Conservation (phyloP, 2,329 filamentous ascomycete species). For the Rosellinia necatrix region DNA sequence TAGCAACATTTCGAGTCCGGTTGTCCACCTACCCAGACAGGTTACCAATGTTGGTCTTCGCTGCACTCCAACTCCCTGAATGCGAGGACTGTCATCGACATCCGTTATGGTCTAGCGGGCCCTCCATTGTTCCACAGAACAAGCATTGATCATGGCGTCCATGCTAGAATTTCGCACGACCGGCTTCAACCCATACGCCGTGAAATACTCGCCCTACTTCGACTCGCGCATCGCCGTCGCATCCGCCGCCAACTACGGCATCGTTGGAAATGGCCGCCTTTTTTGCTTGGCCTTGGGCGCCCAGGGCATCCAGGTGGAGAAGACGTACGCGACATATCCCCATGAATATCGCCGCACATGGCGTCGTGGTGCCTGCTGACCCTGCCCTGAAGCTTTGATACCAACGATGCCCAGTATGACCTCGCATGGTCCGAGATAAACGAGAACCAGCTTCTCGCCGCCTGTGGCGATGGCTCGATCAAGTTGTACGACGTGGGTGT, state of each 20-base stretch:
- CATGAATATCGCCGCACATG: not conserved
- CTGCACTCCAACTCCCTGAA: not conserved
- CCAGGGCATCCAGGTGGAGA: conserved; percentile 81
- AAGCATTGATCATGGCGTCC: conserved; percentile 43
- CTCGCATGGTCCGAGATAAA: conserved; percentile 94
- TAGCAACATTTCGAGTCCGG: no score
- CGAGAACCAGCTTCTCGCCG: conserved; percentile 89
- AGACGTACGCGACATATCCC: conserved; percentile 61
- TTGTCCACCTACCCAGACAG: not conserved
- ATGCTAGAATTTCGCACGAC: conserved; percentile 96
- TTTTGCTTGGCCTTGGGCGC: conserved; percentile 84
- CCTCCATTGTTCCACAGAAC: conserved; percentile 7
- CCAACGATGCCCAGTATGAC: conserved; percentile 96
- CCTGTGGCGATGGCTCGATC: conserved; percentile 89
- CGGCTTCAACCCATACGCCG: conserved; percentile 93
- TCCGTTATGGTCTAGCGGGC: conserved; percentile 4
- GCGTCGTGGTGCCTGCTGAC: conserved; percentile 13
- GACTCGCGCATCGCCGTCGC: conserved; percentile 92
- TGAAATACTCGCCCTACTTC: conserved; percentile 98
- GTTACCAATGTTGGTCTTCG: conserved; percentile 28
- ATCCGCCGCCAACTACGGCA: conserved; percentile 90
- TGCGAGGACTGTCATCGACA: not conserved
- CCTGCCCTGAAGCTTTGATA: conserved; percentile 74
- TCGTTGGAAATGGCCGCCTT: conserved; percentile 92
- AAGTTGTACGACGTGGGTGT: conserved; percentile 90